A percentile compares a stretch with the other conserved stretches of the same genome.
Conservation (phyloP, 805 yeast species). For the Candida maesae region DNA sequence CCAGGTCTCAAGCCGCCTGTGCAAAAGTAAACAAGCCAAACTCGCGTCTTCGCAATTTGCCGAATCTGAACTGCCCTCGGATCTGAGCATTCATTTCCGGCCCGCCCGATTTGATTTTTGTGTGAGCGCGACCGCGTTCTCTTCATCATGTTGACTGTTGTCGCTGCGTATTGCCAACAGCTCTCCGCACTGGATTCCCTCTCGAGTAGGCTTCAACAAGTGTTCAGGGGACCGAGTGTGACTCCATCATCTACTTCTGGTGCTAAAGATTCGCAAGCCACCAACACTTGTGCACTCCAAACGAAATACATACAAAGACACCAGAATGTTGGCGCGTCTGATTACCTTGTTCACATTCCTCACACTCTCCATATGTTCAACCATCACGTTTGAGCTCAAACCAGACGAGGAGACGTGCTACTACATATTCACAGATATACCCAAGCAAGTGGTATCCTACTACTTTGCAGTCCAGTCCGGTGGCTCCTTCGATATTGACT, state of each 20-base stretch:
- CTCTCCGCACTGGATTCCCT: too few species aligned
- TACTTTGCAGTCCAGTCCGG: slow-evolving; percentile 68
- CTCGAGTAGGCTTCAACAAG: too few species aligned
- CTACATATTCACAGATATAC: slow-evolving; percentile 61
- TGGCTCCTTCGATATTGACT: slow-evolving; percentile 65
- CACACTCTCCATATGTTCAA: slow-evolving; percentile 36
- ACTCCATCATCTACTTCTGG: too few species aligned
- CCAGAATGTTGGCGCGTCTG: not conserved
- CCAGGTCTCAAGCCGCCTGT: not conserved
- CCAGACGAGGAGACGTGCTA: slow-evolving; percentile 73
- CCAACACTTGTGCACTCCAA: too few species aligned
- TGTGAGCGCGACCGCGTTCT: slow-evolving; percentile 1
- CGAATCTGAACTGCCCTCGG: too few species aligned
- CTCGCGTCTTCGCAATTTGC: too few species aligned
- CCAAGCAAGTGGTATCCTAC: slow-evolving; percentile 60
- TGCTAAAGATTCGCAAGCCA: too few species aligned
- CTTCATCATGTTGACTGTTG: too few species aligned
- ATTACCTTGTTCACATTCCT: slow-evolving; percentile 2
- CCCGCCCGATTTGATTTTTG: not conserved
- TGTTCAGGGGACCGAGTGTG: too few species aligned
- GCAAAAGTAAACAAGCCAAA: slow-evolving; percentile 1
- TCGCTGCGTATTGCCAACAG: too few species aligned
- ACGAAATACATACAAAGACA: not conserved
- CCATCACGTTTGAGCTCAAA: slow-evolving; percentile 70
- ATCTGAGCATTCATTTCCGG: too few species aligned